These are phyloP conservation scores for Candida tallmaniae DNA, from an alignment of 805 yeast species.

Conservation along the genomic window DNA sequence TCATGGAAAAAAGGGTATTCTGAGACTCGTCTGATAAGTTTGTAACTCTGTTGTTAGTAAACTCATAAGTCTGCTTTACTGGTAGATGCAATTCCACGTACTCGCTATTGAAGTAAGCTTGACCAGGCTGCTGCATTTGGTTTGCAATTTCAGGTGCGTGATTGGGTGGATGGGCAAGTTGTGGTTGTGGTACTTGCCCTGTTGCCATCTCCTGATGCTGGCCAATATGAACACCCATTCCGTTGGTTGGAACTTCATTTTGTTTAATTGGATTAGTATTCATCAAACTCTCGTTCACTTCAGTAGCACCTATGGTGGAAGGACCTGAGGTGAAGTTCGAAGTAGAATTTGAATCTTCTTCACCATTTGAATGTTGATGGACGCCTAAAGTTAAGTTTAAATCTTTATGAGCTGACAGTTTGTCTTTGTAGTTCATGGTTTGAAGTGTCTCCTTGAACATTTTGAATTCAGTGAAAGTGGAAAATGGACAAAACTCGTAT, in stretches of 20 bases:
- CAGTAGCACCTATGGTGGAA: background rate
- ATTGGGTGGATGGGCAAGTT: background rate
- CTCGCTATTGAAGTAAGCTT: background rate
- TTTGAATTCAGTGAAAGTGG: conserved; percentile 10
- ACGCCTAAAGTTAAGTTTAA: background rate
- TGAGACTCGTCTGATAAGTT: conserved; percentile 12
- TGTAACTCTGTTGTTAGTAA: conserved; percentile 11
- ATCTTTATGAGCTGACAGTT: background rate
- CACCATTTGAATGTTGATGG: conserved; percentile 1
- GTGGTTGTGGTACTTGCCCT: background rate
- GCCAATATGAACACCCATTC: background rate
- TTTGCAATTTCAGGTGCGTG: background rate
- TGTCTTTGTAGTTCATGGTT: background rate
- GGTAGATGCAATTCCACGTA: background rate
- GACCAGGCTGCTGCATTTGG: background rate
- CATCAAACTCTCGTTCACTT: background rate
- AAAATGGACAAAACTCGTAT: conserved; percentile 9
- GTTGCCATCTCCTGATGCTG: background rate
- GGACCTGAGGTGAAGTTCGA: no score
- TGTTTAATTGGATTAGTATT: background rate
- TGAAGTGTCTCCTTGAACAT: conserved; percentile 5
- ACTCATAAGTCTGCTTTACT: conserved; percentile 5
- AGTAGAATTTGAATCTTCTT: background rate
- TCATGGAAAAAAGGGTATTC: conserved; percentile 15
- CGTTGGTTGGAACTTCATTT: background rate